A percentile compares a stretch with the other conserved stretches of the same genome.
Evolutionary conservation across 2,329 filamentous ascomycete species (phyloP).

Genomic region (Sporothrix schenckii): DNA sequence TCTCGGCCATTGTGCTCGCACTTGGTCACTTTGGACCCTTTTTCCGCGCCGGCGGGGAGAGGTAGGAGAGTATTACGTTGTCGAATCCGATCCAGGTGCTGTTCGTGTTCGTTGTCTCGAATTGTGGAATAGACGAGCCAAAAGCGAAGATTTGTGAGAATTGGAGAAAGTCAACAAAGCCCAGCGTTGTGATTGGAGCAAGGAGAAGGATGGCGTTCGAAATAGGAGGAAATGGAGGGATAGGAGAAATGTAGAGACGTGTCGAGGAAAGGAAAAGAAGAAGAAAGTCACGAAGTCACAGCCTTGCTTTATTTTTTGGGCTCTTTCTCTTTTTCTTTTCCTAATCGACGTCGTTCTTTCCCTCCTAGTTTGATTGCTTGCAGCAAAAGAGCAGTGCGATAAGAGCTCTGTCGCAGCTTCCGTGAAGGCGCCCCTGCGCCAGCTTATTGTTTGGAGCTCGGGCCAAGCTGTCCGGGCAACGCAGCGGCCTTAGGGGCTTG

Average conservation of each 20-base stretch:
- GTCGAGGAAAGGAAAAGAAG: conserved; percentile 9
- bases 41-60: conserved; percentile 2
- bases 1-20: conserved; percentile 54
- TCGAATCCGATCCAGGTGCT: not conserved
- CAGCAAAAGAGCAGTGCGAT: conserved; percentile 26
- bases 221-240: not conserved
- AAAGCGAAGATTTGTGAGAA: not conserved
- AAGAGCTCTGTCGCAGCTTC: conserved; percentile 19
- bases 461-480: conserved; percentile 38
- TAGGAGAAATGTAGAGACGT: conserved; percentile 16
- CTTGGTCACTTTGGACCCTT: conserved; percentile 21
- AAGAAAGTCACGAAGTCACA: not conserved
- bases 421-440: conserved; percentile 11
- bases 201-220: conserved; percentile 7
- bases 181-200: conserved; percentile 15
- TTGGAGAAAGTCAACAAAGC: conserved; percentile 27
- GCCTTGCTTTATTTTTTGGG: not conserved
- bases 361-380: conserved; percentile 28
- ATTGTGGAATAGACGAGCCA: not conserved
- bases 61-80: not conserved
- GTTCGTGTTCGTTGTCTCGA: conserved; percentile 13
- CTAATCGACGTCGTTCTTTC: conserved; percentile 6
- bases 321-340: conserved; percentile 5
- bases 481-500: conserved; percentile 22
- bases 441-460: conserved; percentile 35